Evolutionary conservation across 345 rosid species (phyloP).

Genomic region (Xanthoceras sorbifolium): DNA sequence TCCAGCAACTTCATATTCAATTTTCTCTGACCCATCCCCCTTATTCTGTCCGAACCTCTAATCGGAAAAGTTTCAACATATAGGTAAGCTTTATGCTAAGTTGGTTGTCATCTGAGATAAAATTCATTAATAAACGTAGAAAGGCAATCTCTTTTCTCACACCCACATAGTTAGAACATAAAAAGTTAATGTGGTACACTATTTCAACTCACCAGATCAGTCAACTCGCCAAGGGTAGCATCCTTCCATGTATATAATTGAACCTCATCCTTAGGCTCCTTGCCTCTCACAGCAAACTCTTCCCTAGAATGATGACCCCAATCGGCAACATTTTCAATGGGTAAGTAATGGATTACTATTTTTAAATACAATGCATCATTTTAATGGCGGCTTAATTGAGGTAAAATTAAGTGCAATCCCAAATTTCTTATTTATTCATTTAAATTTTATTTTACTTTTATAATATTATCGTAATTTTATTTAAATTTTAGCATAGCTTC

Average conservation of each 20-base stretch:
- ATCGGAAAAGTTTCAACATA: background rate
- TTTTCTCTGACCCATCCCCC: background rate
- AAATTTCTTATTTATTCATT: too few species aligned
- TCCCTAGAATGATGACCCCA: constrained; percentile 83
- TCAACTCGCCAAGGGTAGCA: constrained; percentile 85
- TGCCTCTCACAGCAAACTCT: constrained; percentile 94
- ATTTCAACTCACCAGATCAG: constrained; percentile 69
- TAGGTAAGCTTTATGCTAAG: background rate
- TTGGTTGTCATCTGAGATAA: background rate
- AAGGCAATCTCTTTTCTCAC: background rate
- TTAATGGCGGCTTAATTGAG: too few species aligned
- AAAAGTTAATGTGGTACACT: background rate
- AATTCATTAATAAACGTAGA: background rate
- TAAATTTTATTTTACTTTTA: too few species aligned
- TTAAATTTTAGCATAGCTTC: too few species aligned
- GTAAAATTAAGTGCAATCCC: too few species aligned
- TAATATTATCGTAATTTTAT: too few species aligned
- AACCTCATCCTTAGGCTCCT: constrained; percentile 96
- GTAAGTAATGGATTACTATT: background rate
- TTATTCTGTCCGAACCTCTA: background rate
- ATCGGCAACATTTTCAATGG: constrained; percentile 41
- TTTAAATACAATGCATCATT: background rate
- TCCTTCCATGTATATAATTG: constrained; percentile 98
- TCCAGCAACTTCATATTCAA: background rate
- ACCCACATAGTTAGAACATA: background rate